A percentile compares a stretch with the other conserved stretches of the same genome.
Evolutionary conservation across 169 alveolate species (phyloP).

Genomic region (Eimeria maxima): DNA sequence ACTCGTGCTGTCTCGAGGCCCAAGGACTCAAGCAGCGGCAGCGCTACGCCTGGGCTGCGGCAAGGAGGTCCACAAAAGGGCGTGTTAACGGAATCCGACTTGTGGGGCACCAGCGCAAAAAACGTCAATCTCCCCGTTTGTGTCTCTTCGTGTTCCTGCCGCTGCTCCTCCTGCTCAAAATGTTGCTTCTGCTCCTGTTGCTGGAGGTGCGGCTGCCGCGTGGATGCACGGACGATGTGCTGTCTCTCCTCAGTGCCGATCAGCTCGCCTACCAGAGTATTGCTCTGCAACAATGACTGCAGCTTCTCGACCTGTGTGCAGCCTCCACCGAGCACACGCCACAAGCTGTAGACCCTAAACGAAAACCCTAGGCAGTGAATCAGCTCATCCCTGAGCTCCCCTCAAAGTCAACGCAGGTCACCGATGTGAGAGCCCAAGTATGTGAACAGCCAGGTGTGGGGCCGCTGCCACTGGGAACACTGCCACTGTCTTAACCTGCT

Average conservation of each 20-base stretch:
- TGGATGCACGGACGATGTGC: constrained; percentile 58
- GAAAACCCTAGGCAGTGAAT: not conserved
- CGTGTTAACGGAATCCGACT: not conserved
- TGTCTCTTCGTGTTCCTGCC: not conserved
- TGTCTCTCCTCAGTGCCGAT: constrained; percentile 72
- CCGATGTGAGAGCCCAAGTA: not conserved
- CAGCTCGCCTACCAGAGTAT: constrained; percentile 81
- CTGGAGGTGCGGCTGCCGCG: not conserved
- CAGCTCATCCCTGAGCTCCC: not conserved
- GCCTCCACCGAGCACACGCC: constrained; percentile 4
- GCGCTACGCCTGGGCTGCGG: constrained; percentile 63
- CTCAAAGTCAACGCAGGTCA: too few species aligned
- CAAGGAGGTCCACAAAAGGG: constrained; percentile 63
- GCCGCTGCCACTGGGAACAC: not conserved
- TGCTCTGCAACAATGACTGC: constrained; percentile 65
- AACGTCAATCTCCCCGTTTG: constrained; percentile 3
- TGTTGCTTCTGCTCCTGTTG: not conserved
- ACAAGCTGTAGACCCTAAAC: not conserved
- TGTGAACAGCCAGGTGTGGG: not conserved
- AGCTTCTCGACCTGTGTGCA: constrained; percentile 60
- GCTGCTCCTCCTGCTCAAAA: not conserved
- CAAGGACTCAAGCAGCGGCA: constrained; percentile 59
- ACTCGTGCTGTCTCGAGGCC: constrained; percentile 74
- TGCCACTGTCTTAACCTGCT: not conserved
- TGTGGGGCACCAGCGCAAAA: constrained; percentile 60